Conservation (phyloP, 73 alveolate species). For the Blepharisma japonicum region DNA sequence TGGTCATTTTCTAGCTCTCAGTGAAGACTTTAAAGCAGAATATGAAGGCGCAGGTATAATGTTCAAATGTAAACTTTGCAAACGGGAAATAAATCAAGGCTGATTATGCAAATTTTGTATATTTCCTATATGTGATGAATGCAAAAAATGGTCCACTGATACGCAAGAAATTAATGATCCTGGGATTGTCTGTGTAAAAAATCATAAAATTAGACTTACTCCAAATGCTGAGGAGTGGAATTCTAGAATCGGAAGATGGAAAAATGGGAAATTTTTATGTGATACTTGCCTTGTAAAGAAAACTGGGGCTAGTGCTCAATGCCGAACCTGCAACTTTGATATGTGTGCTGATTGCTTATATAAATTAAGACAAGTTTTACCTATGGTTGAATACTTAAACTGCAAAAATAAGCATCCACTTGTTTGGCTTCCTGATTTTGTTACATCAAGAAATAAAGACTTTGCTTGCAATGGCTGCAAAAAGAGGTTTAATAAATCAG, state of each 20-base stretch:
- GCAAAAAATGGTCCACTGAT: neutral
- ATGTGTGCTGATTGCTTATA: conserved; percentile 9
- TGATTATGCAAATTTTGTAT: too few relatives aligned
- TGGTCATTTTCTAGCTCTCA: too few relatives aligned
- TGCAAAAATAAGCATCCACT: conserved; percentile 3
- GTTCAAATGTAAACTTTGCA: too few relatives aligned
- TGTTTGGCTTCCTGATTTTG: neutral
- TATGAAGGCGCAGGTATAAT: too few relatives aligned
- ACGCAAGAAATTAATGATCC: neutral
- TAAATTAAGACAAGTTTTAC: neutral
- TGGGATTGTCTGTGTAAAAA: neutral
- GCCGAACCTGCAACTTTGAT: conserved; percentile 14
- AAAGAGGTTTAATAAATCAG: neutral
- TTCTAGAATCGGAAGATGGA: neutral
- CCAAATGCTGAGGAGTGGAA: neutral
- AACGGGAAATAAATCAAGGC: too few relatives aligned
- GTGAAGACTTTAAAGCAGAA: too few relatives aligned
- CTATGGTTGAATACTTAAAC: neutral
- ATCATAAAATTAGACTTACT: neutral
- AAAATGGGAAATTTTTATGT: conserved; percentile 15
- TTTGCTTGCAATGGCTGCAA: neutral
- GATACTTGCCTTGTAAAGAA: neutral
- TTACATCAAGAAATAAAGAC: neutral
- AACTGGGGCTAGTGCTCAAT: conserved; percentile 23
- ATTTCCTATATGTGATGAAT: neutral